Percentiles rank a stretch among this genome's conserved stretches.
Conservation (phyloP, 768 basidiomycete species). For the Omphalotus guepiniiformis region DNA sequence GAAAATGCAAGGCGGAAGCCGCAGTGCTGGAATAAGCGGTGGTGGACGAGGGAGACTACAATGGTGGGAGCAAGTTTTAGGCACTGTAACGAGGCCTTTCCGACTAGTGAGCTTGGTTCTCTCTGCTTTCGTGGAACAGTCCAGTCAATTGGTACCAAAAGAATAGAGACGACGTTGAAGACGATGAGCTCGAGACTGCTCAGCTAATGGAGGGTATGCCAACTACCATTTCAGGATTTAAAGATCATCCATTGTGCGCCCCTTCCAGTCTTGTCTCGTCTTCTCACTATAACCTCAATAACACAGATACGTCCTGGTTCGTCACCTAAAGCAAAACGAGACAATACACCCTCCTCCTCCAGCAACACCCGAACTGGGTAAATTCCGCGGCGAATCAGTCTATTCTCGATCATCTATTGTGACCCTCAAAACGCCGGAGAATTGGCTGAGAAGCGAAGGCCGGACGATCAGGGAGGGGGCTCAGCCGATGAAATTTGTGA, state of each 20-base stretch:
- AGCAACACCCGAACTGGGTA: slow-evolving; percentile 69
- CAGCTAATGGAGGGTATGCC: slow-evolving; percentile 93
- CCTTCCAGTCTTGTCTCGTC: not conserved
- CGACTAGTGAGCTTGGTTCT: slow-evolving; percentile 57
- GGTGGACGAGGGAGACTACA: slow-evolving; percentile 58
- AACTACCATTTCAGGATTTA: slow-evolving; percentile 84
- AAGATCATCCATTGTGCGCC: slow-evolving; percentile 86
- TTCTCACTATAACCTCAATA: slow-evolving; percentile 8
- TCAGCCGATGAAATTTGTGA: slow-evolving; percentile 89
- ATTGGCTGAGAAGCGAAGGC: slow-evolving; percentile 87
- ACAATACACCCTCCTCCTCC: slow-evolving; percentile 71
- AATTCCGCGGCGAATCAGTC: slow-evolving; percentile 90
- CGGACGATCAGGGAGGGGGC: slow-evolving; percentile 64
- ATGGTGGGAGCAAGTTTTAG: slow-evolving; percentile 83
- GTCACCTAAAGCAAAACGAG: slow-evolving; percentile 87
- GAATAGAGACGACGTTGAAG: slow-evolving; percentile 92
- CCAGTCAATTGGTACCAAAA: slow-evolving; percentile 28
- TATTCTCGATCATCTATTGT: slow-evolving; percentile 83
- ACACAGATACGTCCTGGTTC: slow-evolving; percentile 82
- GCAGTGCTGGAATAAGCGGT: slow-evolving; percentile 33
- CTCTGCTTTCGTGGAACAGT: slow-evolving; percentile 6
- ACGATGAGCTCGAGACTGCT: slow-evolving; percentile 75
- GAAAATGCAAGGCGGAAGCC: slow-evolving; percentile 72
- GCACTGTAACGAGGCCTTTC: slow-evolving; percentile 67
- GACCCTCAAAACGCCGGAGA: slow-evolving; percentile 87